Percentiles rank a stretch among this genome's conserved stretches.
phyloP scores from a whole-genome alignment of 495 filamentous ascomycete species.

The Xylaria curta region DNA sequence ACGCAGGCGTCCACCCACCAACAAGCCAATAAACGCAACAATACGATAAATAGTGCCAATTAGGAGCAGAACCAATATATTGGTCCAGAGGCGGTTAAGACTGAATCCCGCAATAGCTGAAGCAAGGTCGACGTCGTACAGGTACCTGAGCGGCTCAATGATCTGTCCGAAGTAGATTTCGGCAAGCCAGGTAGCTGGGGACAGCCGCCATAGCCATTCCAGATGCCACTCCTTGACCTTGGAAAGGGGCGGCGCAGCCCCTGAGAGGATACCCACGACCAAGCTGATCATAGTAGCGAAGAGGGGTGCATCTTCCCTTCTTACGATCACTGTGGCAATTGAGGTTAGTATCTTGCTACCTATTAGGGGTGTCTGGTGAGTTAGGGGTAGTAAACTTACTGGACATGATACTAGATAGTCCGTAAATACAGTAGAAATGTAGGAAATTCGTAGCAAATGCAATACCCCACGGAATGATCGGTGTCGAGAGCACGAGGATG shows the following conservation, averaged over 20 bases:
- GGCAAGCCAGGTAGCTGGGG: constrained; percentile 62
- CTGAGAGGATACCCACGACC: constrained; percentile 56
- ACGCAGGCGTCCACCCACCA: constrained; percentile 35
- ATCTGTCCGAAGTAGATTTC: constrained; percentile 61
- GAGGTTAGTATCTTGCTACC: not conserved
- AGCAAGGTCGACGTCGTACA: constrained; percentile 52
- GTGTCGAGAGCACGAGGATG: constrained; percentile 56
- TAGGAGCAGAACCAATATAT: constrained; percentile 45
- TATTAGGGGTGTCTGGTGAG: not conserved
- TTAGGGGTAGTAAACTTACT: constrained; percentile 20
- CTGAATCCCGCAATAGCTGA: constrained; percentile 45
- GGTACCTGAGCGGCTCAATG: constrained; percentile 51
- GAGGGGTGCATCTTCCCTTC: constrained; percentile 56
- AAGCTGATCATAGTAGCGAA: constrained; percentile 55
- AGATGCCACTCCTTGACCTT: constrained; percentile 59
- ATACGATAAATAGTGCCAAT: constrained; percentile 51
- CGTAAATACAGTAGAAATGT: constrained; percentile 66
- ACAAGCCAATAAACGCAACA: constrained; percentile 50
- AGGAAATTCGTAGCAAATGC: constrained; percentile 57
- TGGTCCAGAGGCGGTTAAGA: constrained; percentile 45
- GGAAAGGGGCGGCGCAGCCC: constrained; percentile 55
- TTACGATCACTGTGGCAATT: constrained; percentile 44
- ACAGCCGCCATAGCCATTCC: constrained; percentile 60
- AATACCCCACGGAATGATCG: constrained; percentile 52
- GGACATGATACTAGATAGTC: constrained; percentile 56